These are phyloP conservation scores for Mytilinidion resinicola DNA, from an alignment of 495 filamentous ascomycete species.

Conservation along the genomic window DNA sequence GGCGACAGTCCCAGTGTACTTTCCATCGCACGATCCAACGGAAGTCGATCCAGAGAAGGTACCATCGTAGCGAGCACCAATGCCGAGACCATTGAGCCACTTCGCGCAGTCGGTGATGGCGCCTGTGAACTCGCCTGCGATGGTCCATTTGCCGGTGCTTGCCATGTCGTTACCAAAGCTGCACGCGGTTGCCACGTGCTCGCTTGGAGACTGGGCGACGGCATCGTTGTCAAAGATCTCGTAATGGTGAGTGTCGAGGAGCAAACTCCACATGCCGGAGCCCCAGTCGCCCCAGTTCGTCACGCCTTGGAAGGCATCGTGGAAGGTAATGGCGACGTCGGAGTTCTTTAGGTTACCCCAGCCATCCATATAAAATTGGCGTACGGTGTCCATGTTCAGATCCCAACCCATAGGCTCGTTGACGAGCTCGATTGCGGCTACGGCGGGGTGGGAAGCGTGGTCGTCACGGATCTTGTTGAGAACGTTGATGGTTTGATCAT, in stretches of 20 bases:
- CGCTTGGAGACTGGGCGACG: conserved; percentile 26
- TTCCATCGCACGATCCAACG: conserved; percentile 55
- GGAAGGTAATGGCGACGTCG: conserved; percentile 35
- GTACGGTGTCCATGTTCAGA: conserved; percentile 33
- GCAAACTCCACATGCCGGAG: conserved; percentile 34
- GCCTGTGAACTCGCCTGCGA: conserved; percentile 65
- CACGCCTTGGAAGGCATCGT: conserved; percentile 39
- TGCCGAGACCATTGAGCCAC: conserved; percentile 41
- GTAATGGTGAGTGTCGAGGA: conserved; percentile 42
- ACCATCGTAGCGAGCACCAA: conserved; percentile 49
- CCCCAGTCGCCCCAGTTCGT: conserved; percentile 36
- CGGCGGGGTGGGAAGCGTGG: conserved; percentile 33
- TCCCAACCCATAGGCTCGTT: conserved; percentile 38
- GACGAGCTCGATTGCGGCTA: conserved; percentile 37
- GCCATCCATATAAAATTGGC: conserved; percentile 40
- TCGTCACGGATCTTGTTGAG: conserved; percentile 38
- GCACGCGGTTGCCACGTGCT: conserved; percentile 35
- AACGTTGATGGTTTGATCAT: conserved; percentile 34
- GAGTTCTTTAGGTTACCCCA: conserved; percentile 36
- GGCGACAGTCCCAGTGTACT: conserved; percentile 50
- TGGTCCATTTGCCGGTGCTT: conserved; percentile 45
- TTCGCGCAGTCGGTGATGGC: conserved; percentile 50
- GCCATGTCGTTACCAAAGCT: conserved; percentile 37
- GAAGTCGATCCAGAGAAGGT: conserved; percentile 43
- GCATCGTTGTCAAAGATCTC: conserved; percentile 34